These are phyloP conservation scores for Oryza australiensis DNA, from an alignment of 176 grass and related monocot genomes.

Conservation along the genomic window DNA sequence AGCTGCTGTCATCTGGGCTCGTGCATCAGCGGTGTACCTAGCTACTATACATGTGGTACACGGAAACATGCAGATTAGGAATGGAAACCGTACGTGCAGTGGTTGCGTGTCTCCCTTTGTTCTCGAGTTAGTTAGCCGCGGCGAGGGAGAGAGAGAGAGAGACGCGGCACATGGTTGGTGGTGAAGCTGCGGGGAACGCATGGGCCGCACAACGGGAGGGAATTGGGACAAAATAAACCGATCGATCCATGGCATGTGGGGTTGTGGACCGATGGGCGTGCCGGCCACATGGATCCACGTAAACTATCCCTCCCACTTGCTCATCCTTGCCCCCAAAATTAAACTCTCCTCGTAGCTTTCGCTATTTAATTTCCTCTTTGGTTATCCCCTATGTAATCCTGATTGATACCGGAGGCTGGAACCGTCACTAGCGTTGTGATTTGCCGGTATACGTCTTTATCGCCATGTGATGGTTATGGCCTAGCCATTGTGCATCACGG, in stretches of 20 bases:
- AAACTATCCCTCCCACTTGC: neutral
- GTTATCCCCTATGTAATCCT: neutral
- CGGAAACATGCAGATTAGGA: neutral
- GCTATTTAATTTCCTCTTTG: neutral
- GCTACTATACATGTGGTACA: neutral
- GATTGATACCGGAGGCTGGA: neutral
- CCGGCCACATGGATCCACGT: slow-evolving; percentile 47
- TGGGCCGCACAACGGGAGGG: neutral
- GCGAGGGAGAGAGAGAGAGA: neutral
- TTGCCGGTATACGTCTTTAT: neutral
- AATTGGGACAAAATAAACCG: neutral
- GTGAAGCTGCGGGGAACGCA: neutral
- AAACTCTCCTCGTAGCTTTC: neutral
- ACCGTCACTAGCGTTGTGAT: neutral
- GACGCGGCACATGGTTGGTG: slow-evolving; percentile 23
- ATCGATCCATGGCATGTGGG: neutral
- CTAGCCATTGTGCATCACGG: neutral
- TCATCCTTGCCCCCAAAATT: neutral
- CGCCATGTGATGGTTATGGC: neutral
- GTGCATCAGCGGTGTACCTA: neutral
- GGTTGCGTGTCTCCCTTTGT: neutral
- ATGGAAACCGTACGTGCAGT: neutral
- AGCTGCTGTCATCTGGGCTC: too few species aligned
- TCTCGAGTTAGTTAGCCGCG: neutral
- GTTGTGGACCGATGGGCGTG: neutral